Conservation (phyloP, 192 early-diverging fungal species). For the Linnemannia schmuckeri region DNA sequence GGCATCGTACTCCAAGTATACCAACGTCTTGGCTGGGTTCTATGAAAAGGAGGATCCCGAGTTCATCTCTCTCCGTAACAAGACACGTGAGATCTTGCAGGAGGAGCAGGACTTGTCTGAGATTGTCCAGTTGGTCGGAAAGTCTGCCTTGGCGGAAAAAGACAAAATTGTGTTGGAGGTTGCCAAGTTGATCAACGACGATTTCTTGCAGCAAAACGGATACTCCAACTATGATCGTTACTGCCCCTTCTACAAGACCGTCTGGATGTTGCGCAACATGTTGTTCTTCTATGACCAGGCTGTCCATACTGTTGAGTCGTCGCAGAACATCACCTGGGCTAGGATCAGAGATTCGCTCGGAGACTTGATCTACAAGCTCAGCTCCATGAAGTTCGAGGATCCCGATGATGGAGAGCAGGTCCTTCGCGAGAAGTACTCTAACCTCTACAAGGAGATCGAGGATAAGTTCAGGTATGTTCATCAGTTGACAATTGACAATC, state of each 20-base stretch:
- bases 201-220: constrained; percentile 99
- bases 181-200: constrained; percentile 98
- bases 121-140: constrained; percentile 99
- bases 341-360: constrained; percentile 94
- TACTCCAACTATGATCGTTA: constrained; percentile 98
- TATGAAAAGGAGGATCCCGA: constrained; percentile 97
- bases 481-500: neutral
- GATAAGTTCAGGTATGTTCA: constrained; percentile 79
- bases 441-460: constrained; percentile 96
- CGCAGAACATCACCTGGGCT: constrained; percentile 91
- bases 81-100: constrained; percentile 98
- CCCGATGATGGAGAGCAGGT: constrained; percentile 95
- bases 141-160: constrained; percentile 86
- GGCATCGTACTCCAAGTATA: constrained; percentile 97
- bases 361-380: constrained; percentile 96
- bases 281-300: constrained; percentile 96
- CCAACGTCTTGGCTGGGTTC: constrained; percentile 95
- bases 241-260: constrained; percentile 99
- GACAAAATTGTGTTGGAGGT: constrained; percentile 99
- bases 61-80: constrained; percentile 91
- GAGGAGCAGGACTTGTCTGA: constrained; percentile 98
- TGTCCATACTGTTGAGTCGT: constrained; percentile 94
- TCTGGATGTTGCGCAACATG: constrained; percentile 98
- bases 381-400: constrained; percentile 99
- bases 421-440: constrained; percentile 88